phyloP scores from a whole-genome alignment of 179 eudicot species.

The Camellia oleifera region DNA sequence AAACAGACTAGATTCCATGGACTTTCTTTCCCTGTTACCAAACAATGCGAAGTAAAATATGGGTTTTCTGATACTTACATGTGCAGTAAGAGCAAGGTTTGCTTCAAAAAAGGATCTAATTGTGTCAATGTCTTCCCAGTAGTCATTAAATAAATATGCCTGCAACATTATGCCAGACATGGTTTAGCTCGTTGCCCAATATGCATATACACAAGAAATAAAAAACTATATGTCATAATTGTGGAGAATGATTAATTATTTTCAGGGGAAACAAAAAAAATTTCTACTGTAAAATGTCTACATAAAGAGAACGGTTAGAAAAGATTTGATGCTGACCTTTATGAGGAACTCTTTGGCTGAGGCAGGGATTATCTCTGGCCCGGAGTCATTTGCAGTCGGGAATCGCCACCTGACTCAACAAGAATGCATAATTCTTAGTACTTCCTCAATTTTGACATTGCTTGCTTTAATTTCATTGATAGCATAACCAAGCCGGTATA shows the following conservation, averaged over 20 bases:
- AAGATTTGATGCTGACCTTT: slow-evolving; percentile 39
- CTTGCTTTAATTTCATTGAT: too few relatives aligned
- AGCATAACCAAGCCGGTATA: too few relatives aligned
- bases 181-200: background rate
- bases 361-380: slow-evolving; percentile 94
- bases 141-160: slow-evolving; percentile 54
- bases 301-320: background rate
- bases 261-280: too few relatives aligned
- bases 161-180: slow-evolving; percentile 28
- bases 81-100: slow-evolving; percentile 86
- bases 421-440: background rate
- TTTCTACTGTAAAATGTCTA: background rate
- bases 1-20: background rate
- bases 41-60: background rate
- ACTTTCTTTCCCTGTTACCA: background rate
- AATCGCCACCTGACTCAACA: slow-evolving; percentile 81
- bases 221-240: too few relatives aligned
- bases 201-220: background rate
- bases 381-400: slow-evolving; percentile 96
- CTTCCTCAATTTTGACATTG: background rate
- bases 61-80: slow-evolving; percentile 38
- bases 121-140: slow-evolving; percentile 84
- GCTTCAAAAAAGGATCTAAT: slow-evolving; percentile 94
- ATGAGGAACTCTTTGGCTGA: slow-evolving; percentile 69
- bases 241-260: too few relatives aligned